Percentiles rank a stretch among this genome's conserved stretches.
Conservation (phyloP, 352 stramenopile species). For the Pelagophyceae sp. region DNA sequence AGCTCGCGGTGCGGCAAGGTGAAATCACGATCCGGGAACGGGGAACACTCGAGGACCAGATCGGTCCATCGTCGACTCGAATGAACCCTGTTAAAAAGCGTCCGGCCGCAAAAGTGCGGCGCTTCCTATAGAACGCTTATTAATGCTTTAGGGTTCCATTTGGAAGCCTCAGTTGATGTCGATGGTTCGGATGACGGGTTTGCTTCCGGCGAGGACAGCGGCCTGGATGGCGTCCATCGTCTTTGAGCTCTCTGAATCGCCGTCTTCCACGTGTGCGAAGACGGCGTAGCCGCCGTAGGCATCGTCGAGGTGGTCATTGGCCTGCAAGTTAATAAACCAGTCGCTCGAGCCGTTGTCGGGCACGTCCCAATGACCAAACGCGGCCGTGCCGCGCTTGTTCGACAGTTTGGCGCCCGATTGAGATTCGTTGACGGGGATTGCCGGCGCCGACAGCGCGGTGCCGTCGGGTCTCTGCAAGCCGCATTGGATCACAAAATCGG, state of each 20-base stretch:
- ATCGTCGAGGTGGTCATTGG: slow-evolving; percentile 30
- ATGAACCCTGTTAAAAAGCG: too few species aligned
- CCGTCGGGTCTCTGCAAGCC: slow-evolving; percentile 21
- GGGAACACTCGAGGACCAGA: too few species aligned
- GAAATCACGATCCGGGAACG: too few species aligned
- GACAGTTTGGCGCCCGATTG: background rate
- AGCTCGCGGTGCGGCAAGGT: too few species aligned
- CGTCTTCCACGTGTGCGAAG: slow-evolving; percentile 23
- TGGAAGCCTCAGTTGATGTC: too few species aligned
- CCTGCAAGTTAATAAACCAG: slow-evolving; percentile 33
- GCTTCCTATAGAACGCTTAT: too few species aligned
- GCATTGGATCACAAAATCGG: slow-evolving; percentile 35
- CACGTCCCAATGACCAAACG: slow-evolving; percentile 31
- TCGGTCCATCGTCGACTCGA: too few species aligned
- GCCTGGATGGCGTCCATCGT: background rate
- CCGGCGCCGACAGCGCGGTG: background rate
- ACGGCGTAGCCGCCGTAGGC: slow-evolving; percentile 33
- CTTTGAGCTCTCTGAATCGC: background rate
- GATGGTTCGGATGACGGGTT: background rate
- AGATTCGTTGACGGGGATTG: slow-evolving; percentile 33
- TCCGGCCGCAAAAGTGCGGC: too few species aligned
- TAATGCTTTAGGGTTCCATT: too few species aligned
- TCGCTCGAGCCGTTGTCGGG: slow-evolving; percentile 30
- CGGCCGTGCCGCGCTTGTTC: slow-evolving; percentile 26
- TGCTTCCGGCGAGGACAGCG: background rate